These are phyloP conservation scores for Aspergillus sojae DNA, from an alignment of 2,329 filamentous ascomycete genomes.

Conservation along the genomic window DNA sequence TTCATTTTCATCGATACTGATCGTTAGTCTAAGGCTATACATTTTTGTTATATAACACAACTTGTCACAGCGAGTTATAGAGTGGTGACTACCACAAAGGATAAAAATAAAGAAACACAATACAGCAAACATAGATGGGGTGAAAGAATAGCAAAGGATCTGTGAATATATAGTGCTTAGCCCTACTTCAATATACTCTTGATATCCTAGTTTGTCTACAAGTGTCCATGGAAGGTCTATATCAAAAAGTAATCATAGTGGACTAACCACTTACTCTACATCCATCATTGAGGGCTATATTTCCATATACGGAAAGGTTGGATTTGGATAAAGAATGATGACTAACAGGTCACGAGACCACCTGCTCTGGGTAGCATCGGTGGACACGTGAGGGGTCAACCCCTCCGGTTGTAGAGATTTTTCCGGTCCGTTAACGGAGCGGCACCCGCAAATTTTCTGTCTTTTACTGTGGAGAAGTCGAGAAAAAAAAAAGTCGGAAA, in stretches of 20 bases:
- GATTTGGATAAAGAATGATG: too few species aligned
- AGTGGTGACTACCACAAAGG: background rate
- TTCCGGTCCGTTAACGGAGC: constrained; percentile 20
- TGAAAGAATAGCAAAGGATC: background rate
- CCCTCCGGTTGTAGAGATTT: constrained; percentile 15
- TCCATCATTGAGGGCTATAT: background rate
- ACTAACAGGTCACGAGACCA: background rate
- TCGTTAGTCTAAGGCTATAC: background rate
- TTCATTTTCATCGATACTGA: background rate
- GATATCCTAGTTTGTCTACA: background rate
- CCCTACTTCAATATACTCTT: background rate
- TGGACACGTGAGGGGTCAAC: background rate
- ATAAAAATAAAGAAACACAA: background rate
- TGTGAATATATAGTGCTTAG: background rate
- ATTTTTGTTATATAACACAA: background rate
- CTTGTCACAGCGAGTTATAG: too few species aligned
- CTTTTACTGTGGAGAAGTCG: constrained; percentile 20
- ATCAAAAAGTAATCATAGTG: background rate
- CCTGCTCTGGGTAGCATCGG: background rate
- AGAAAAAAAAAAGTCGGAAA: constrained; percentile 10
- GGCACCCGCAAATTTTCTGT: constrained; percentile 24
- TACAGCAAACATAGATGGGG: background rate
- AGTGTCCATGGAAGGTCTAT: background rate
- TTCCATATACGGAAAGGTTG: background rate
- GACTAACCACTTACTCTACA: background rate